Conservation (phyloP, 495 filamentous ascomycete species). For the Cetradonia linearis region DNA sequence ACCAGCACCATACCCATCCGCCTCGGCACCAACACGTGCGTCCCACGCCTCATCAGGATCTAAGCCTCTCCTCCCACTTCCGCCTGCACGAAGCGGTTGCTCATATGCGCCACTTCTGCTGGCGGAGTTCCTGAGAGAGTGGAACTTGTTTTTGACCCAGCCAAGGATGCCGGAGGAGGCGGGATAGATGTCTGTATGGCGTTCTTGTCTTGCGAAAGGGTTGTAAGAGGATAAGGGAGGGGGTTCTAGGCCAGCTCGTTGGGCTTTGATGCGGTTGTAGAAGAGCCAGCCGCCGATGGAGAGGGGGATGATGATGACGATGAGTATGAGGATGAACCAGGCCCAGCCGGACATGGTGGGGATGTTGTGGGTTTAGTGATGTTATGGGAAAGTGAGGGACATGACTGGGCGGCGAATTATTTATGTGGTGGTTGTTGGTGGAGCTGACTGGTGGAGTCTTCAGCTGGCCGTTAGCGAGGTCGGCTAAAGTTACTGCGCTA, state of each 20-base stretch:
- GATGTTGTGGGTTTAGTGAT: neutral
- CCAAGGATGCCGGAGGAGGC: conserved; percentile 47
- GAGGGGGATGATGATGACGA: conserved; percentile 40
- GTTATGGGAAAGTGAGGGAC: neutral
- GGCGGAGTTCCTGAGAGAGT: conserved; percentile 41
- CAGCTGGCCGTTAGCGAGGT: conserved; percentile 6
- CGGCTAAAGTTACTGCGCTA: neutral
- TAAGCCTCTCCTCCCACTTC: conserved; percentile 33
- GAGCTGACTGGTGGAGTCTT: conserved; percentile 1
- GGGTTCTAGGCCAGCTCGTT: conserved; percentile 52
- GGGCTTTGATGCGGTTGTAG: conserved; percentile 50
- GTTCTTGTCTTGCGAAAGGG: conserved; percentile 35
- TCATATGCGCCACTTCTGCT: conserved; percentile 54
- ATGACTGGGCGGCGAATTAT: neutral
- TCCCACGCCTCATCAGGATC: conserved; percentile 72
- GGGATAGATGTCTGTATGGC: conserved; percentile 40
- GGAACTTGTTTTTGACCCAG: conserved; percentile 43
- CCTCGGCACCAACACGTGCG: conserved; percentile 52
- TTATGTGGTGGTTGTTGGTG: neutral
- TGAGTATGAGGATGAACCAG: conserved; percentile 30
- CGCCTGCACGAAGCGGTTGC: conserved; percentile 32
- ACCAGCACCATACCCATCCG: conserved; percentile 41
- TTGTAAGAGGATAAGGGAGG: conserved; percentile 54
- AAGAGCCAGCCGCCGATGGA: conserved; percentile 40
- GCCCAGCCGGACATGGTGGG: conserved; percentile 23